Conservation (phyloP, 352 stramenopile species). For the Globisporangium abappressorium region DNA sequence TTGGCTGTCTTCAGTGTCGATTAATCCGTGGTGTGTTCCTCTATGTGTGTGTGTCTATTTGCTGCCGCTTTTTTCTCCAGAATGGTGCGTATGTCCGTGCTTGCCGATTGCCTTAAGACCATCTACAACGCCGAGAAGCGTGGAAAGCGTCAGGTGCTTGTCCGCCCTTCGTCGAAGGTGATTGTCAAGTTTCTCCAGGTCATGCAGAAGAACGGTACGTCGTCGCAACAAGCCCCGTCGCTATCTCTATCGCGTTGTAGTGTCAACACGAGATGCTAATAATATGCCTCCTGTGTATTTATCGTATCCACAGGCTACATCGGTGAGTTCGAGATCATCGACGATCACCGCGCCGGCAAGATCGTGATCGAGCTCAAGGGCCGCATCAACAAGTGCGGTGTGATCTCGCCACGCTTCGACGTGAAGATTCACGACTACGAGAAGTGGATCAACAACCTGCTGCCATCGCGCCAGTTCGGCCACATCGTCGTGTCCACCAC, state of each 20-base stretch:
- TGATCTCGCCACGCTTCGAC: conserved; percentile 99
- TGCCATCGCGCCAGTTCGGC: conserved; percentile 99
- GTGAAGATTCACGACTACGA: conserved; percentile 96
- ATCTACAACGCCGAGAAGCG: conserved; percentile 99
- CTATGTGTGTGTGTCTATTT: conserved; percentile 19
- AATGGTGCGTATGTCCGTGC: conserved; percentile 99
- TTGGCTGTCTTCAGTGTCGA: conserved; percentile 48
- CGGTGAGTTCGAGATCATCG: conserved; percentile 99
- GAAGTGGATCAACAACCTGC: conserved; percentile 99
- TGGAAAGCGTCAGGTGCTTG: conserved; percentile 99
- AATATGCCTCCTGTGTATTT: not conserved
- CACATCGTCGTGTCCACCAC: conserved; percentile 94
- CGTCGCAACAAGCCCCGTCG: not conserved
- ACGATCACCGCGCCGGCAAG: conserved; percentile 99
- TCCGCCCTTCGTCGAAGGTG: conserved; percentile 99
- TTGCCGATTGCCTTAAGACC: conserved; percentile 99
- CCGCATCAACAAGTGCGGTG: conserved; percentile 99
- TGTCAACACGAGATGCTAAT: not conserved
- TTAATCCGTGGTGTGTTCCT: conserved; percentile 36
- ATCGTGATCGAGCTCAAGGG: conserved; percentile 98
- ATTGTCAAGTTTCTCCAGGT: conserved; percentile 99
- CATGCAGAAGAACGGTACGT: conserved; percentile 99
- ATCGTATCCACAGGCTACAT: conserved; percentile 93
- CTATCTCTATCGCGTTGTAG: not conserved
- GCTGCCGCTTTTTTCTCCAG: conserved; percentile 26